Conservation (phyloP, 305 asterid species). For the Ilex paraguariensis region DNA sequence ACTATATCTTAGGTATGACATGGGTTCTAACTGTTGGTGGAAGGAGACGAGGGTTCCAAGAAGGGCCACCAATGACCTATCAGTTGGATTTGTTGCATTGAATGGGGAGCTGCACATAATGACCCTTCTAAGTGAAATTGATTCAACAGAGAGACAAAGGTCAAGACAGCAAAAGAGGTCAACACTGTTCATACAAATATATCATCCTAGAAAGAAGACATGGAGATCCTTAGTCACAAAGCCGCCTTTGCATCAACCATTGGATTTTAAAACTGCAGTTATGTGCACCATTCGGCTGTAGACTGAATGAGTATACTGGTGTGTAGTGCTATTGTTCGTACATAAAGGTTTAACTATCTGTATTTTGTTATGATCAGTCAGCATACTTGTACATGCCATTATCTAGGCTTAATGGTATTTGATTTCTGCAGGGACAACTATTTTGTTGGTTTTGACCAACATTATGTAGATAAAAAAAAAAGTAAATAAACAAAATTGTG, state of each 20-base stretch:
- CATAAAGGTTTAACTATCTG: too few relatives aligned
- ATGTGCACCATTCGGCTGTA: constrained; percentile 67
- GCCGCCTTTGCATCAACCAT: constrained; percentile 52
- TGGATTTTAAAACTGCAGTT: constrained; percentile 68
- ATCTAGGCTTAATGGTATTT: too few relatives aligned
- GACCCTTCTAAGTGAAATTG: constrained; percentile 28
- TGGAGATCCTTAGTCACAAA: constrained; percentile 64
- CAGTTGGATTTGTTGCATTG: constrained; percentile 71
- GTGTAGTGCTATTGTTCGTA: too few relatives aligned
- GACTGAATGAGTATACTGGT: constrained; percentile 2
- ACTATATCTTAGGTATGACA: constrained; percentile 44
- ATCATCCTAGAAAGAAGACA: constrained; percentile 54
- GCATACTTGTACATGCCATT: too few relatives aligned
- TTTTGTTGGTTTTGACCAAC: too few relatives aligned
- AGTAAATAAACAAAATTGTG: too few relatives aligned
- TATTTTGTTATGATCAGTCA: too few relatives aligned
- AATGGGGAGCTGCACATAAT: constrained; percentile 70
- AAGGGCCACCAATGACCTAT: constrained; percentile 39
- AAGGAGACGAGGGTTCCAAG: constrained; percentile 71
- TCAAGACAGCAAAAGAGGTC: constrained; percentile 56
- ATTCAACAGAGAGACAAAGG: constrained; percentile 31
- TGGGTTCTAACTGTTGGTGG: constrained; percentile 56
- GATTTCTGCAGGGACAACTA: too few relatives aligned
- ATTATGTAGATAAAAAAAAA: too few relatives aligned
- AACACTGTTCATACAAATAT: constrained; percentile 57